A percentile compares a stretch with the other conserved stretches of the same genome.
phyloP scores from a whole-genome alignment of 331 rosid species.

The Erythrophleum ivorense region DNA sequence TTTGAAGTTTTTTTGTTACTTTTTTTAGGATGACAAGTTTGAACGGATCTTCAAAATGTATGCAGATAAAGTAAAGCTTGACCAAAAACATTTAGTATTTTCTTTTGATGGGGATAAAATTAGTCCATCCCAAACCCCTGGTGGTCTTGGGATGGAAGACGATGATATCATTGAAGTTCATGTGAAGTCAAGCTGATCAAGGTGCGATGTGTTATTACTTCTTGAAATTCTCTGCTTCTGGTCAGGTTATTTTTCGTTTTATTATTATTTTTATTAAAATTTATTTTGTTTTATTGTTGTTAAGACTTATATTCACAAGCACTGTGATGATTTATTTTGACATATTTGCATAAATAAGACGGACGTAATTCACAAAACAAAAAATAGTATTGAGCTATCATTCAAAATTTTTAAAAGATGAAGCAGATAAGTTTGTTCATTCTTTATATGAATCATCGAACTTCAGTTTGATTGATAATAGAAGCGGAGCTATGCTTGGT shows the following conservation, averaged over 20 bases:
- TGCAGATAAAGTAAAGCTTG: conserved; percentile 70
- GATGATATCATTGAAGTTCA: conserved; percentile 83
- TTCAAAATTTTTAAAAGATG: not conserved
- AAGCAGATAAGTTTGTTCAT: not conserved
- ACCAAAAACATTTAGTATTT: conserved; percentile 60
- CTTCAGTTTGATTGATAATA: not conserved
- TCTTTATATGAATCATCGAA: not conserved
- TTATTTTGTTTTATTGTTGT: not conserved
- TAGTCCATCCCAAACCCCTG: conserved; percentile 67
- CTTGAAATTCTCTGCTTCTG: not conserved
- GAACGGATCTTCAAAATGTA: conserved; percentile 80
- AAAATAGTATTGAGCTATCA: conserved; percentile 5
- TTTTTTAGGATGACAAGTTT: conserved; percentile 75
- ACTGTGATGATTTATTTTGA: not conserved
- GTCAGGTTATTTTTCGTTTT: conserved; percentile 3
- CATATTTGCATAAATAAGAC: not conserved
- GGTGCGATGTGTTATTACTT: conserved; percentile 42
- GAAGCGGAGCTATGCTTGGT: not conserved
- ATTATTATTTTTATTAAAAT: too few species aligned
- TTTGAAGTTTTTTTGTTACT: not conserved
- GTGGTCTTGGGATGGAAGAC: conserved; percentile 82
- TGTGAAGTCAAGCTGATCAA: conserved; percentile 56
- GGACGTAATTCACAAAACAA: not conserved
- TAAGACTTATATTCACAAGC: not conserved
- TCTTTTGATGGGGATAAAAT: conserved; percentile 88